phyloP scores from a whole-genome alignment of 129 eudicot species.

The Erigeron canadensis region DNA sequence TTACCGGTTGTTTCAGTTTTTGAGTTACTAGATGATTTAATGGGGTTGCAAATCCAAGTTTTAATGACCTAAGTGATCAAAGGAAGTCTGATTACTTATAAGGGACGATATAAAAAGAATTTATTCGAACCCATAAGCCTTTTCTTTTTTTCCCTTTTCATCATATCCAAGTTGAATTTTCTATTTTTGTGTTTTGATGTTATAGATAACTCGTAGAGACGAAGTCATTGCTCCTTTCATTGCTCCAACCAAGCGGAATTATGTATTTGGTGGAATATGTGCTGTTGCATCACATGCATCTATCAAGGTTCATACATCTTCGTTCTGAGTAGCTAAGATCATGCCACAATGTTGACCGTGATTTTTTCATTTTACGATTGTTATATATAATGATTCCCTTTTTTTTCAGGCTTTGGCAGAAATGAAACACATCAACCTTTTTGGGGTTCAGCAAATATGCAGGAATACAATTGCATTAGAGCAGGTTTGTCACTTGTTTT shows the following conservation, averaged over 20 bases:
- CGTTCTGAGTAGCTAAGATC: neutral
- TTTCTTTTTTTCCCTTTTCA: neutral
- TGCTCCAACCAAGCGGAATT: constrained; percentile 75
- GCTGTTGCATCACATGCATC: constrained; percentile 79
- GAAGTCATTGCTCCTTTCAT: constrained; percentile 94
- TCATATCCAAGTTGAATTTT: neutral
- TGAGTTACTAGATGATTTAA: too few species aligned
- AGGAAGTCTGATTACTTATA: too few species aligned
- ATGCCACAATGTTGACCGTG: constrained; percentile 1
- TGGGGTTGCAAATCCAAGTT: too few species aligned
- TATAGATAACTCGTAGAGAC: constrained; percentile 87
- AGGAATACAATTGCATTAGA: constrained; percentile 96
- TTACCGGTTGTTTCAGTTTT: too few species aligned
- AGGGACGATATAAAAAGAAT: too few species aligned
- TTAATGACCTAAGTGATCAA: too few species aligned
- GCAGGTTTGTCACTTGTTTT: constrained; percentile 58
- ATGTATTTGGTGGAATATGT: constrained; percentile 91
- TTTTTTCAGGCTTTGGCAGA: constrained; percentile 80
- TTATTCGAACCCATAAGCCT: too few species aligned
- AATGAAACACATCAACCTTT: constrained; percentile 85
- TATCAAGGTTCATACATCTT: constrained; percentile 59
- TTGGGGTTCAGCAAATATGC: constrained; percentile 98
- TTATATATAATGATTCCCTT: constrained; percentile 14
- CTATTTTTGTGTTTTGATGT: constrained; percentile 23
- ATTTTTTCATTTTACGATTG: constrained; percentile 4